Percentiles rank a stretch among this genome's conserved stretches.
Conservation (phyloP, 176 grass and related monocot genomes). For the Ensete ventricosum region DNA sequence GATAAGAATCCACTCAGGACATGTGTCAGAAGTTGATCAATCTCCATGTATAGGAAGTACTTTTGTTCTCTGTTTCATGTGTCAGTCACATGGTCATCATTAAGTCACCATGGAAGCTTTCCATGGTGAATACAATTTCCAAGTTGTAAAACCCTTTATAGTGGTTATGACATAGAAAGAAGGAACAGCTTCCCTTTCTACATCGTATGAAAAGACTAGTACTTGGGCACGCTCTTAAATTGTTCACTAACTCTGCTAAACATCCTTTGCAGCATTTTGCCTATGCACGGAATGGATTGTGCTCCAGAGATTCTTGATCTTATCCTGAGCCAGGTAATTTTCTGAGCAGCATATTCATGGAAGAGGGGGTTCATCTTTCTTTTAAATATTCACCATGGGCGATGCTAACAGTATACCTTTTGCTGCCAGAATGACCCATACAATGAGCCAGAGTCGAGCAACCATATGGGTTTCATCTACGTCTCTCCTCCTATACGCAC, state of each 20-base stretch:
- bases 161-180: too few relatives aligned
- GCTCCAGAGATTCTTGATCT: slow-evolving; percentile 56
- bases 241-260: background rate
- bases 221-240: too few relatives aligned
- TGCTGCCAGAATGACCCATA: slow-evolving; percentile 43
- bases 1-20: too few relatives aligned
- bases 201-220: too few relatives aligned
- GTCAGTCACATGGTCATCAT: too few relatives aligned
- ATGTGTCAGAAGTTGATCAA: too few relatives aligned
- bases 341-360: background rate
- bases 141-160: too few relatives aligned
- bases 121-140: too few relatives aligned
- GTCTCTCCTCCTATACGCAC: slow-evolving; percentile 79
- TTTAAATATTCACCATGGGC: background rate
- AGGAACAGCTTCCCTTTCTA: too few relatives aligned
- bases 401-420: background rate
- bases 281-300: slow-evolving; percentile 41
- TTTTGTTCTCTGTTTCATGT: too few relatives aligned
- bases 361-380: background rate
- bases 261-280: slow-evolving; percentile 27
- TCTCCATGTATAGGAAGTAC: too few relatives aligned
- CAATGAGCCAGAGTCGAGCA: slow-evolving; percentile 39
- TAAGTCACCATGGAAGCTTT: too few relatives aligned
- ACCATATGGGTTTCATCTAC: slow-evolving; percentile 49
- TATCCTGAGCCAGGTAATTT: slow-evolving; percentile 60